Evolutionary conservation across 2,329 filamentous ascomycete genomes (phyloP).

Genomic region (Bipolaris gigantea): DNA sequence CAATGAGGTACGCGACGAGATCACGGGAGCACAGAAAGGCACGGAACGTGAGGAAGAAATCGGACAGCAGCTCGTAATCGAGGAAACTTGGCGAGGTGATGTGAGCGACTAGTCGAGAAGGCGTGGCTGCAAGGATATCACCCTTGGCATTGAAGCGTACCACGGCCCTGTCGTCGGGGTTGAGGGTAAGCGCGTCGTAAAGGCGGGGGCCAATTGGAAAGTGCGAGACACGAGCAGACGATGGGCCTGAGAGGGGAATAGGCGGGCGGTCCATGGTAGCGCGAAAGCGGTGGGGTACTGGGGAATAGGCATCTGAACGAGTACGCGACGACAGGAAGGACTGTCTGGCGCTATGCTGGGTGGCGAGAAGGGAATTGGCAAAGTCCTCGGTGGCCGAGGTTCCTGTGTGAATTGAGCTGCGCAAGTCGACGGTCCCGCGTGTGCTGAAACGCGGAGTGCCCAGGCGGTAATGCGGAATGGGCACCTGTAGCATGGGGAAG

Average conservation of each 20-base stretch:
- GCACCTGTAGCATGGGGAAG: constrained; percentile 67
- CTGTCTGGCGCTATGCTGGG: constrained; percentile 40
- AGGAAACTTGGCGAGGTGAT: constrained; percentile 95
- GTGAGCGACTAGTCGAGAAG: constrained; percentile 87
- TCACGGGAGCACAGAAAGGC: constrained; percentile 78
- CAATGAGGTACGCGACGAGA: constrained; percentile 80
- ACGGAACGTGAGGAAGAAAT: constrained; percentile 96
- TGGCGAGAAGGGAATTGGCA: constrained; percentile 60
- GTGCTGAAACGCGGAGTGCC: constrained; percentile 80
- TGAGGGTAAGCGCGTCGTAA: constrained; percentile 78
- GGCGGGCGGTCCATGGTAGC: constrained; percentile 42
- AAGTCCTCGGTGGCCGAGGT: constrained; percentile 71
- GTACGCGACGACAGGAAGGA: constrained; percentile 43
- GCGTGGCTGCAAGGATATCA: constrained; percentile 85
- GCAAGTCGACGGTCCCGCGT: constrained; percentile 73
- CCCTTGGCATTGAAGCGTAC: constrained; percentile 79
- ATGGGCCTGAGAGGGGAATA: constrained; percentile 38
- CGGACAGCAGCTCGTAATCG: constrained; percentile 94
- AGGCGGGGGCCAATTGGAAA: constrained; percentile 62
- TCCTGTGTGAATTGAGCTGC: constrained; percentile 73
- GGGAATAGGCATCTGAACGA: constrained; percentile 44
- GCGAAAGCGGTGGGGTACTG: constrained; percentile 37
- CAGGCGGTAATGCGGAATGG: constrained; percentile 82
- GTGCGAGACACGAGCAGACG: constrained; percentile 43
- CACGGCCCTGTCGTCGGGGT: constrained; percentile 78